These are phyloP conservation scores for Diaporthe batatas DNA, from an alignment of 2,329 filamentous ascomycete species.

Conservation along the genomic window DNA sequence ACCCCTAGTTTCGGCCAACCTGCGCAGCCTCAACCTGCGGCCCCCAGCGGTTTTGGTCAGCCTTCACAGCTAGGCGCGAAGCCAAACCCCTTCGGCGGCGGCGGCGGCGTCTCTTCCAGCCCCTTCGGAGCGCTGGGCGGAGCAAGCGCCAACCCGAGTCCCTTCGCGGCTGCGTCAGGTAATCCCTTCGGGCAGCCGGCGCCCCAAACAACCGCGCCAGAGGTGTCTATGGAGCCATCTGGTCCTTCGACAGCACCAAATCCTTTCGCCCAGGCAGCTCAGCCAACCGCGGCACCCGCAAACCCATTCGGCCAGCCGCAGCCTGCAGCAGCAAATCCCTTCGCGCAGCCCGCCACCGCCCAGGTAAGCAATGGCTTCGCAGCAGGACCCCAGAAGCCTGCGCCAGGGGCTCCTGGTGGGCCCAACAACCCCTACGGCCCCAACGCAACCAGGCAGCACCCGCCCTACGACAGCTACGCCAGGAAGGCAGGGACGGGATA, in stretches of 20 bases:
- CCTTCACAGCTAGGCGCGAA: constrained; percentile 52
- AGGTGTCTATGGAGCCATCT: constrained; percentile 39
- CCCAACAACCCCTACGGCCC: constrained; percentile 46
- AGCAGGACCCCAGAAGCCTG: constrained; percentile 14
- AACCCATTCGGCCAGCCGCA: constrained; percentile 48
- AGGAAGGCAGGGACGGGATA: constrained; percentile 45
- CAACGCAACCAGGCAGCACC: constrained; percentile 48
- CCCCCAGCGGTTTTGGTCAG: constrained; percentile 51
- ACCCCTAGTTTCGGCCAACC: constrained; percentile 52
- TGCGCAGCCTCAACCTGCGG: constrained; percentile 46
- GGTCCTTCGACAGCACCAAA: constrained; percentile 41
- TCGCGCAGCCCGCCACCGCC: constrained; percentile 5
- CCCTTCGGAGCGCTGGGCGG: constrained; percentile 45
- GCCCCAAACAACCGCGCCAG: constrained; percentile 31
- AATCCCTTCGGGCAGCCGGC: constrained; percentile 42
- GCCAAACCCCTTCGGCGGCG: constrained; percentile 48
- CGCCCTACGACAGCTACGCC: constrained; percentile 49
- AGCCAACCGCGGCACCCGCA: constrained; percentile 23
- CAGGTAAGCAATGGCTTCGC: constrained; percentile 23
- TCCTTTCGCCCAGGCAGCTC: constrained; percentile 44
- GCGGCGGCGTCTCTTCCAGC: constrained; percentile 37
- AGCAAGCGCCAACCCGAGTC: constrained; percentile 34
- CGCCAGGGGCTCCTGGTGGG: neutral
- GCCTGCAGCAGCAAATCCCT: constrained; percentile 41
- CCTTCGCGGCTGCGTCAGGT: constrained; percentile 44